Evolutionary conservation across 768 basidiomycete genomes (phyloP), one percentile per base, ranked within the genome.

Genomic region (Mycena amicta): DNA sequence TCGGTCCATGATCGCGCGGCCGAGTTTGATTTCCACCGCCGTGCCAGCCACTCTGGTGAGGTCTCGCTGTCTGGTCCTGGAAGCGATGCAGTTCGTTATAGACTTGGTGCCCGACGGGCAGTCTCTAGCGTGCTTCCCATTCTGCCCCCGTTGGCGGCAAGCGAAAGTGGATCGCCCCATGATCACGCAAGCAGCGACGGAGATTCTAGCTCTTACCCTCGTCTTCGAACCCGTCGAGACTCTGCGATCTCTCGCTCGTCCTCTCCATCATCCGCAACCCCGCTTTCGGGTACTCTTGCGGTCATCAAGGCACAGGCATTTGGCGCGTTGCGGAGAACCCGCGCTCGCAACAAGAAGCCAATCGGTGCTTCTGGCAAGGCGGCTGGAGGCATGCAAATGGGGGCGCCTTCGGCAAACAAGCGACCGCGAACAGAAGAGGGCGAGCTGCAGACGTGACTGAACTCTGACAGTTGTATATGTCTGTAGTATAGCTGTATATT

Each of bases 291-390:
- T 25, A 93, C 92, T 28, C 83, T 94, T 47, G 92, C 92, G 53
- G 91, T 93, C 56, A 92, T 94, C 75, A 94, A 93, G 75, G 92
- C 92, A 41, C 91, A 93, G 70, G 88, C 92, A 37, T 94, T 93
- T 70, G 92, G 92, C 29, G 90, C 90, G 20, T 77, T 92, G 62
- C 87, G 92, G 52, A 81, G 92, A 71, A 89, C 91, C 54, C 84
- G 92, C 57, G 80, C 87, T 41, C 82, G 88, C 60, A 81, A 83
- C 51, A 93, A 89, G 77, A 87, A 84, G 71, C 75, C 84, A 33
- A 82, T 88, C 41, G 91, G 91, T 61, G 86, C 84, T 37, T 84
- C 88, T 29, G 88, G 90, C n/a, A 76, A 93, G 49, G 88, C 90
- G 72, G 85, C 90, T 52, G 81, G 90, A 68, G 92, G 92, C 33